phyloP scores from a whole-genome alignment of 805 yeast species.

The Saccharomycopsis fibuligera region DNA sequence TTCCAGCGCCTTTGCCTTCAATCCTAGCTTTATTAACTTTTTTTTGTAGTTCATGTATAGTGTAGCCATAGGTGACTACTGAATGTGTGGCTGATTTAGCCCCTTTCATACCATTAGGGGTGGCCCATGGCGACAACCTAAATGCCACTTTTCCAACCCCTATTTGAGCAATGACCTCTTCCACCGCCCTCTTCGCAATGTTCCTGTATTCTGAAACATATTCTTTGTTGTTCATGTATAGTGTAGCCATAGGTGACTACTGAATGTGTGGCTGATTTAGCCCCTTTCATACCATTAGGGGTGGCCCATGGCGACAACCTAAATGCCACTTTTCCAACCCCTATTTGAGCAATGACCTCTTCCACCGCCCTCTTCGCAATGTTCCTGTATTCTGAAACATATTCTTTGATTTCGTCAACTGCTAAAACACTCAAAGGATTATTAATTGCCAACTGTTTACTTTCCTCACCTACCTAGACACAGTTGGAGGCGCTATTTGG shows the following conservation, averaged over 20 bases:
- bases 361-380: conserved; percentile 37
- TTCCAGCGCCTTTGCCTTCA: conserved; percentile 25
- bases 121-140: conserved; percentile 44
- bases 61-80: conserved; percentile 33
- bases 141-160: conserved; percentile 43
- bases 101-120: conserved; percentile 36
- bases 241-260: conserved; percentile 30
- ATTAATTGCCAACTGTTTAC: conserved; percentile 30
- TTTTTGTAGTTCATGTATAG: conserved; percentile 34
- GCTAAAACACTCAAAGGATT: conserved; percentile 28
- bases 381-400: conserved; percentile 34
- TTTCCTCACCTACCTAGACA: conserved; percentile 29
- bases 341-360: conserved; percentile 40
- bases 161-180: conserved; percentile 42
- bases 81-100: conserved; percentile 31
- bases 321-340: conserved; percentile 42
- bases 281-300: conserved; percentile 36
- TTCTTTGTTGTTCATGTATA: conserved; percentile 18
- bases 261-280: conserved; percentile 29
- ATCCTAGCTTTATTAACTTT: conserved; percentile 26
- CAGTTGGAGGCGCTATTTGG: conserved; percentile 39
- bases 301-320: conserved; percentile 43
- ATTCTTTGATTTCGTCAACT: conserved; percentile 33
- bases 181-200: too few relatives aligned
- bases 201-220: too few relatives aligned